Evolutionary conservation across 2,329 filamentous ascomycete genomes (phyloP).

Genomic region (Monosporascus sp.): DNA sequence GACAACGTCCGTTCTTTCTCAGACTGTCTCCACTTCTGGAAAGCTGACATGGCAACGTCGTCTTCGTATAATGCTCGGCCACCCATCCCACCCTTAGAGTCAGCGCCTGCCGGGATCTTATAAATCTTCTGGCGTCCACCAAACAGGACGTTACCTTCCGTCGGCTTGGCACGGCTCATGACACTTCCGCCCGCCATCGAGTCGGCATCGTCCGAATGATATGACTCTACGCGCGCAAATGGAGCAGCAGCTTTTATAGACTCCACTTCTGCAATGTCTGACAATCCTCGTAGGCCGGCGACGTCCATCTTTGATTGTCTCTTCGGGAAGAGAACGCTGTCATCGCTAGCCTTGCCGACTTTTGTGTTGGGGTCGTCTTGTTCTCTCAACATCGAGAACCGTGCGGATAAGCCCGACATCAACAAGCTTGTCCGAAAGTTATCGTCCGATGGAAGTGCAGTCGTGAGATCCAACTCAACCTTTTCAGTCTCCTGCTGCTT

Average conservation of each 20-base stretch:
- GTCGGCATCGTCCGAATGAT: slow-evolving; percentile 61
- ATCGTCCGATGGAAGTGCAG: slow-evolving; percentile 73
- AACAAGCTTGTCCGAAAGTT: slow-evolving; percentile 93
- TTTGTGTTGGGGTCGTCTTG: slow-evolving; percentile 88
- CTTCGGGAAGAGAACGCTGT: slow-evolving; percentile 82
- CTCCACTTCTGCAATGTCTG: slow-evolving; percentile 86
- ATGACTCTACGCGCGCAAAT: slow-evolving; percentile 59
- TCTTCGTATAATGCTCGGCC: slow-evolving; percentile 76
- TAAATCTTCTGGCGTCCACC: slow-evolving; percentile 95
- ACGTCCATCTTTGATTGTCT: slow-evolving; percentile 76
- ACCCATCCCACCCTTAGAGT: slow-evolving; percentile 45
- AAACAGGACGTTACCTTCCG: slow-evolving; percentile 88
- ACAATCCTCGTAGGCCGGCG: slow-evolving; percentile 52
- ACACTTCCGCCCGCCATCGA: slow-evolving; percentile 59
- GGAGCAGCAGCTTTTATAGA: slow-evolving; percentile 62
- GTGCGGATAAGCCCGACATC: slow-evolving; percentile 89
- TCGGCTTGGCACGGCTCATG: slow-evolving; percentile 78
- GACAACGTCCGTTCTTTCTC: slow-evolving; percentile 47
- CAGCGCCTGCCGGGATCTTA: slow-evolving; percentile 60
- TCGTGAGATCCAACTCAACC: slow-evolving; percentile 64
- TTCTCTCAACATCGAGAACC: slow-evolving; percentile 94
- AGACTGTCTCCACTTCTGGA: slow-evolving; percentile 66
- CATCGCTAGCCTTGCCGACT: slow-evolving; percentile 89
- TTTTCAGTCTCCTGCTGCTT: slow-evolving; percentile 54
- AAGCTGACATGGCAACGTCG: slow-evolving; percentile 76